Percentiles rank a stretch among this genome's conserved stretches.
These are phyloP conservation scores for Deinandra increscens DNA, from an alignment of 129 eudicot genomes.

Conservation along the genomic window DNA sequence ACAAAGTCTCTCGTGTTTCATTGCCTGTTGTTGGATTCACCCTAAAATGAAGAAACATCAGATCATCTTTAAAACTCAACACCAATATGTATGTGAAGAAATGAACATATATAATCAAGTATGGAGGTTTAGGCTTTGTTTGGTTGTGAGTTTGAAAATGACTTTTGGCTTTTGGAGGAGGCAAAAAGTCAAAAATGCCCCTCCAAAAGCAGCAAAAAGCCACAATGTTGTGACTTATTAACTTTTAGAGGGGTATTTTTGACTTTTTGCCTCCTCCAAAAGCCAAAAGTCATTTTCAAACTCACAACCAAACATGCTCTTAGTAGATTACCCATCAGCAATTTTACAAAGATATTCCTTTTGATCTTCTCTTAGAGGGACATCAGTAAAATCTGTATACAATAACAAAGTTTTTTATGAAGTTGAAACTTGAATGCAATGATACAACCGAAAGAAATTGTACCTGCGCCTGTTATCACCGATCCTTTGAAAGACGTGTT, in stretches of 20 bases:
- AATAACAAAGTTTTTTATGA: neutral
- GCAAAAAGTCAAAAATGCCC: no score
- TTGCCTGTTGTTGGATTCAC: conserved; percentile 78
- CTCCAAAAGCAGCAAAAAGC: no score
- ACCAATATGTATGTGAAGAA: no score
- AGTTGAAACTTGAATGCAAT: neutral
- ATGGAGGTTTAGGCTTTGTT: neutral
- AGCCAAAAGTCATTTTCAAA: no score
- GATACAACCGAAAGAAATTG: neutral
- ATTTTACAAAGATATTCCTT: conserved; percentile 80
- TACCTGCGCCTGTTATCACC: conserved; percentile 87
- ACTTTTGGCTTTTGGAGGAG: no score
- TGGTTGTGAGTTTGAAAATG: no score
- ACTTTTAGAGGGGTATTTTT: no score
- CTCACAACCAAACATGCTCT: no score
- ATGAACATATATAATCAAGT: neutral
- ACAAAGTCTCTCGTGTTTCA: conserved; percentile 78
- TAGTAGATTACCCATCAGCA: conserved; percentile 71
- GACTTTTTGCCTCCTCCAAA: no score
- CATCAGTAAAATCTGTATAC: conserved; percentile 81
- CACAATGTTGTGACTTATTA: no score
- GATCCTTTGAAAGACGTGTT: conserved; percentile 94
- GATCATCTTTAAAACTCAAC: conserved; percentile 17
- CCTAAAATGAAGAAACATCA: conserved; percentile 32
- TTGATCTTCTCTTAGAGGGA: conserved; percentile 91